Evolutionary conservation across 2,329 filamentous ascomycete species (phyloP), one percentile per base, ranked within the genome.

Genomic region (Rasamsonia emersonii): DNA sequence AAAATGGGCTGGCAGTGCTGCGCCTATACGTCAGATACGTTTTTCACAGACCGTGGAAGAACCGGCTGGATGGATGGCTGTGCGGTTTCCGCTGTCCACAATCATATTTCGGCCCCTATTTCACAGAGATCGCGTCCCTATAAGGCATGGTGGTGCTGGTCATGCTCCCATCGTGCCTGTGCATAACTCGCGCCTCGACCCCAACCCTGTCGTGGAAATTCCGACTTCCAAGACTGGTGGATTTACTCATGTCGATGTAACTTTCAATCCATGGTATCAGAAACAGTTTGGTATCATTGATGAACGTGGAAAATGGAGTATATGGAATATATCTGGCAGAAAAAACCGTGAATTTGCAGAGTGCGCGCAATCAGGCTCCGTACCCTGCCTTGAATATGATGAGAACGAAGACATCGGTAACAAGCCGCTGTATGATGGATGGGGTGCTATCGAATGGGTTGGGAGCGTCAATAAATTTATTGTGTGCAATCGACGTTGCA

Each of bases 231-330:
- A 62, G 16, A 71, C 65, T 2, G 68, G 65, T 8, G 65, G 61
- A 1, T 47, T 50, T 18, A 42, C 64, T 3, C 71, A 75, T 48
- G 65, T 65, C 1, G 65, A 77, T 50, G 60, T 78, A 8, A 50
- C 64, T 5, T 78, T 79, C 51, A 76, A 78, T 44, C 73, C 73
- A 3, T 72, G 68, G 59, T 71, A 72, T 46, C 62, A 68, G 35
- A 61, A 62, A n/a, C 69, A 75, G 44, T 49, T 78, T 36, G 74
- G 62, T 2, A 56, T 77, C 9, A 51, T 77, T 13, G 72, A 78
- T 46, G 59, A 62, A 26, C 43, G 50, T 18, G 72, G 71, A 1
- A 56, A 55, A 23, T 79, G 75, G 75, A 67, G 58, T 32, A 48
- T 77, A 23, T 64, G 56, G 66, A 58, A 59, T 37, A 42, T 68